A percentile compares a stretch with the other conserved stretches of the same genome.
These are phyloP conservation scores for Cinnamomum chago DNA, from an alignment of 164 flowering plant species.

Conservation along the genomic window DNA sequence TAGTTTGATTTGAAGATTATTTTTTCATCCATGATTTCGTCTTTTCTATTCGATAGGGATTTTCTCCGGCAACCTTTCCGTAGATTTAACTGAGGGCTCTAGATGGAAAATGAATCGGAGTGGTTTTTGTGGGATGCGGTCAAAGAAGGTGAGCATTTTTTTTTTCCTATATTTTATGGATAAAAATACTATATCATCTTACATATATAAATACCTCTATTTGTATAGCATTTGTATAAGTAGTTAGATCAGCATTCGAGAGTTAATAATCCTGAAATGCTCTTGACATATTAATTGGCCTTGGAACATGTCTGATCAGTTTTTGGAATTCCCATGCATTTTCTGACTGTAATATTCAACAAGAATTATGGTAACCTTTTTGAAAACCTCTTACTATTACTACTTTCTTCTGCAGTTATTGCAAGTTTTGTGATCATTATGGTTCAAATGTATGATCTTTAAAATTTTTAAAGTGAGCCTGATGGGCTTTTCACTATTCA, in stretches of 20 bases:
- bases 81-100: slow-evolving; percentile 62
- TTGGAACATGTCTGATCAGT: neutral
- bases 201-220: neutral
- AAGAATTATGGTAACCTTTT: too few relatives aligned
- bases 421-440: too few relatives aligned
- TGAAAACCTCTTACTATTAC: too few relatives aligned
- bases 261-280: neutral
- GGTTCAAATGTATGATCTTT: too few relatives aligned
- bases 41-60: slow-evolving; percentile 39
- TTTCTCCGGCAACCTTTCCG: slow-evolving; percentile 90
- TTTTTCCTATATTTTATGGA: slow-evolving; percentile 1
- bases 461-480: too few relatives aligned
- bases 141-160: slow-evolving; percentile 60
- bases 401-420: too few relatives aligned
- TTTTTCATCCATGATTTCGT: neutral
- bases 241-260: neutral
- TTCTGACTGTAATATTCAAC: too few relatives aligned
- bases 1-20: neutral
- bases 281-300: neutral
- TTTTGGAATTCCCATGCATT: too few relatives aligned
- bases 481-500: too few relatives aligned
- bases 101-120: slow-evolving; percentile 75
- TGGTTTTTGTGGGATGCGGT: slow-evolving; percentile 98
- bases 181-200: neutral
- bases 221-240: neutral